Conservation (phyloP, 441 rosid genomes). For the Kokia cookei region DNA sequence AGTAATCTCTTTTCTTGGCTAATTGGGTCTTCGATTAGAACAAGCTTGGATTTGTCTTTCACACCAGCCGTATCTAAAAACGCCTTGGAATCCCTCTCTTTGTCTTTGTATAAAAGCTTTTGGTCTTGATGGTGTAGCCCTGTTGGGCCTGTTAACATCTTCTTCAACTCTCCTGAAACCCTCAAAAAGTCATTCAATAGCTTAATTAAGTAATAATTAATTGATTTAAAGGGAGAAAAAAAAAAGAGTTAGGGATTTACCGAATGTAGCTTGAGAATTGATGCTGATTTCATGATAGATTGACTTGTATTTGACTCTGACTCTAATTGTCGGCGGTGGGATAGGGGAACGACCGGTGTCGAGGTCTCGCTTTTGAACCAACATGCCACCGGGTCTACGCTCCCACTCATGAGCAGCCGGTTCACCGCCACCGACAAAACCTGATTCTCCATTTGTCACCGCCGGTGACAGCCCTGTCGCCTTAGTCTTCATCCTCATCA, state of each 20-base stretch:
- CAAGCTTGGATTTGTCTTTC: slow-evolving; percentile 86
- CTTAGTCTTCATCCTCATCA: slow-evolving; percentile 71
- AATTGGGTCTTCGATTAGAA: slow-evolving; percentile 74
- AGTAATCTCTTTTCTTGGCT: slow-evolving; percentile 80
- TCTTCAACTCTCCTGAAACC: slow-evolving; percentile 86
- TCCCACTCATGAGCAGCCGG: slow-evolving; percentile 71
- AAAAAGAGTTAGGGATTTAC: slow-evolving; percentile 25
- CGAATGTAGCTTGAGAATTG: slow-evolving; percentile 85
- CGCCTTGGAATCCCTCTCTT: slow-evolving; percentile 85
- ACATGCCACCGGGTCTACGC: slow-evolving; percentile 95
- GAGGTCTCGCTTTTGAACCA: slow-evolving; percentile 83
- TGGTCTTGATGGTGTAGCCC: slow-evolving; percentile 91
- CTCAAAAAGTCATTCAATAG: too few relatives aligned
- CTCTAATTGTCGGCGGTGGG: slow-evolving; percentile 84
- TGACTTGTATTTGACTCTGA: slow-evolving; percentile 79
- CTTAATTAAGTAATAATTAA: too few relatives aligned
- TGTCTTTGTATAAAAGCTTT: slow-evolving; percentile 79
- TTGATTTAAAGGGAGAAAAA: not conserved
- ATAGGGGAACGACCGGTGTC: slow-evolving; percentile 57
- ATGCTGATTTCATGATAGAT: slow-evolving; percentile 75
- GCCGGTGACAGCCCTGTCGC: slow-evolving; percentile 37
- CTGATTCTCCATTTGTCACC: slow-evolving; percentile 29
- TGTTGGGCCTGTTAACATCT: slow-evolving; percentile 77
- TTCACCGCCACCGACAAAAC: slow-evolving; percentile 29
- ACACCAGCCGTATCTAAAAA: slow-evolving; percentile 86